Conservation (phyloP, 805 yeast species). For the Brettanomyces nanus region DNA sequence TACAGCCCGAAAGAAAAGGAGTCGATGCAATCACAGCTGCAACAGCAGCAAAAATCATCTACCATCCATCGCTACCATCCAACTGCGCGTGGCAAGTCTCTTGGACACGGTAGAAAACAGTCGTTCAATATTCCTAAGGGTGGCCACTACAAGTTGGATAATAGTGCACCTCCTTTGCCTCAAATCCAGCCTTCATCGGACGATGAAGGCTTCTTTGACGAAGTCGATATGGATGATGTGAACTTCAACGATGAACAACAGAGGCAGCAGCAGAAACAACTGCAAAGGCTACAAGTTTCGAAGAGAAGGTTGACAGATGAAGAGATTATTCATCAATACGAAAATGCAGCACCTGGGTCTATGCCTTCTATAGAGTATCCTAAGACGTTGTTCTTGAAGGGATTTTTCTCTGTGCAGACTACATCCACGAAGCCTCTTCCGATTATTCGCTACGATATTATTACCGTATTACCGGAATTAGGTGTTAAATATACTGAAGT, state of each 20-base stretch:
- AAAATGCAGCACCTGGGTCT: conserved; percentile 58
- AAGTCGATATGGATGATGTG: conserved; percentile 35
- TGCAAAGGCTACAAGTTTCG: not conserved
- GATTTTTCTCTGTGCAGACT: conserved; percentile 90
- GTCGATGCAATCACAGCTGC: no score
- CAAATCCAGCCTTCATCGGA: conserved; percentile 24
- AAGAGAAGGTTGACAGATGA: conserved; percentile 30
- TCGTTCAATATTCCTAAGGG: conserved; percentile 32
- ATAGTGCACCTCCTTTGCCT: conserved; percentile 38
- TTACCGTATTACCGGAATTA: conserved; percentile 63
- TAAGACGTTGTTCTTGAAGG: conserved; percentile 81
- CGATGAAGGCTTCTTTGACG: conserved; percentile 54
- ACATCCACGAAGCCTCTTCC: conserved; percentile 90
- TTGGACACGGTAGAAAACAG: conserved; percentile 70
- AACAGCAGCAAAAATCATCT: not conserved
- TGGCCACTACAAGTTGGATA: conserved; percentile 12
- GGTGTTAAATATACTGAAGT: conserved; percentile 84
- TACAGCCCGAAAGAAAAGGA: conserved; percentile 4
- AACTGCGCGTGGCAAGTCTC: conserved; percentile 80
- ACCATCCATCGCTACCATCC: conserved; percentile 44
- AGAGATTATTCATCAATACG: conserved; percentile 34
- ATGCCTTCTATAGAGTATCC: conserved; percentile 96
- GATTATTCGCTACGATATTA: conserved; percentile 76
- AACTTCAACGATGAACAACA: conserved; percentile 19
- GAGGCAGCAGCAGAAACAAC: not conserved